Percentiles rank a stretch among this genome's conserved stretches.
These are phyloP conservation scores for Suillus subluteus DNA, from an alignment of 768 basidiomycete genomes.

Conservation along the genomic window DNA sequence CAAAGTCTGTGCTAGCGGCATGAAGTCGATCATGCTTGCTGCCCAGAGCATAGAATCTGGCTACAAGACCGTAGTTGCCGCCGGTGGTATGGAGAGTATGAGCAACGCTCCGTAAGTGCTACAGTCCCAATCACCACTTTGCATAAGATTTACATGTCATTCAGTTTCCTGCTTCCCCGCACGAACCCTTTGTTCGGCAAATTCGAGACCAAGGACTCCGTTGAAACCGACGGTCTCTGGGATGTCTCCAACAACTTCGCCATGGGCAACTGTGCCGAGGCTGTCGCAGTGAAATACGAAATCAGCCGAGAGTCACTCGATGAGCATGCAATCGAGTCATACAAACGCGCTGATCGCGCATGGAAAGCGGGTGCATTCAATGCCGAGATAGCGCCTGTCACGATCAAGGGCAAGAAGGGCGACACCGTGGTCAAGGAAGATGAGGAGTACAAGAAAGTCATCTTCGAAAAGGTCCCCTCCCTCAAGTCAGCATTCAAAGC, in stretches of 20 bases:
- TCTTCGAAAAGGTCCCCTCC: conserved; percentile 91
- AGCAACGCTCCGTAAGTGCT: conserved; percentile 91
- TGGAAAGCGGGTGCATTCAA: conserved; percentile 87
- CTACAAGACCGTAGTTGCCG: conserved; percentile 83
- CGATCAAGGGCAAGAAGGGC: conserved; percentile 93
- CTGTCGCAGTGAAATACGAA: conserved; percentile 75
- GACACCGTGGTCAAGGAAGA: conserved; percentile 90
- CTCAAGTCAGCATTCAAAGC: conserved; percentile 90
- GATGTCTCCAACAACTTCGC: conserved; percentile 98
- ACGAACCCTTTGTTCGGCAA: conserved; percentile 87
- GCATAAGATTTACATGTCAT: conserved; percentile 9
- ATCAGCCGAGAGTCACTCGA: conserved; percentile 91
- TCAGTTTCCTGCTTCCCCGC: conserved; percentile 80
- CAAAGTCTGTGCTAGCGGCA: conserved; percentile 98
- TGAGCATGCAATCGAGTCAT: conserved; percentile 91
- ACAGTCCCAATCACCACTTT: conserved; percentile 3
- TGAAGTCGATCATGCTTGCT: conserved; percentile 95
- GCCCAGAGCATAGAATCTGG: conserved; percentile 89
- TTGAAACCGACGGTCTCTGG: conserved; percentile 92
- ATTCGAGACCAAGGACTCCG: conserved; percentile 83
- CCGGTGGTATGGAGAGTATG: conserved; percentile 99
- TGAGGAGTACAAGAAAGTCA: conserved; percentile 97
- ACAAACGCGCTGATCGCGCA: conserved; percentile 90
- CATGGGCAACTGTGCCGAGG: conserved; percentile 97
- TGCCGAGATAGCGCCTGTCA: conserved; percentile 87